A percentile compares a stretch with the other conserved stretches of the same genome.
Conservation (phyloP, 805 yeast genomes). For the Yarrowia deformans region DNA sequence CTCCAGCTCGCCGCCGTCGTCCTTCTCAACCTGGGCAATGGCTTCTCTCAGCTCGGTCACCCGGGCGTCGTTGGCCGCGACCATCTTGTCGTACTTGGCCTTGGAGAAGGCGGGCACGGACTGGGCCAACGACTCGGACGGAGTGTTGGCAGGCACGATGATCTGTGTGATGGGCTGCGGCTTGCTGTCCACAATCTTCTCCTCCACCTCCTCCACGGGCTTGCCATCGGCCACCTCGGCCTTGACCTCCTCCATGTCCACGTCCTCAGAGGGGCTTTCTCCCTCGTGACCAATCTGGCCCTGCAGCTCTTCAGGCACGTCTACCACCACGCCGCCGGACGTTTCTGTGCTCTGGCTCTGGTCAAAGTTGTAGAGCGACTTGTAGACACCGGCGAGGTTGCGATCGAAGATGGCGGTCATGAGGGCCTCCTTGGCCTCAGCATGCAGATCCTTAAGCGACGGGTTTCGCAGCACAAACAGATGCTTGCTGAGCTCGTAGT, state of each 20-base stretch:
- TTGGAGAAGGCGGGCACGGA: slow-evolving; percentile 65
- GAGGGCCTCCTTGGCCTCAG: slow-evolving; percentile 57
- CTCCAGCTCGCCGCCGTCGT: slow-evolving; percentile 87
- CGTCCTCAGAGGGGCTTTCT: slow-evolving; percentile 28
- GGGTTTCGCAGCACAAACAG: slow-evolving; percentile 67
- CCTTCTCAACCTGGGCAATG: slow-evolving; percentile 63
- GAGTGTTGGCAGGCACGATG: slow-evolving; percentile 31
- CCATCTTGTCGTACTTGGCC: slow-evolving; percentile 59
- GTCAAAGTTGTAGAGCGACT: slow-evolving; percentile 59
- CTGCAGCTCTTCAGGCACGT: slow-evolving; percentile 36
- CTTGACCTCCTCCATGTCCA: slow-evolving; percentile 32
- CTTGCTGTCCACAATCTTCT: slow-evolving; percentile 24
- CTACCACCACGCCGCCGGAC: slow-evolving; percentile 41
- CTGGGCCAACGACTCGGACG: slow-evolving; percentile 31
- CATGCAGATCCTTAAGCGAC: slow-evolving; percentile 54
- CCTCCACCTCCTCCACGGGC: slow-evolving; percentile 35
- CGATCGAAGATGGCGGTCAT: slow-evolving; percentile 62
- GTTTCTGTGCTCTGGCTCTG: slow-evolving; percentile 51
- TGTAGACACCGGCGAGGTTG: slow-evolving; percentile 83
- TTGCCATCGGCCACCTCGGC: slow-evolving; percentile 36
- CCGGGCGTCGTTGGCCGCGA: slow-evolving; percentile 61
- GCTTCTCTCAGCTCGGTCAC: slow-evolving; percentile 57
- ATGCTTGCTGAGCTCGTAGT: slow-evolving; percentile 79
- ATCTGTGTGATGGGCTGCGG: slow-evolving; percentile 37
- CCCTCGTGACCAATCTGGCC: slow-evolving; percentile 37